Evolutionary conservation across 805 yeast genomes (phyloP), one percentile per base, ranked within the genome.

Genomic region (Myxozyma nipponensis): DNA sequence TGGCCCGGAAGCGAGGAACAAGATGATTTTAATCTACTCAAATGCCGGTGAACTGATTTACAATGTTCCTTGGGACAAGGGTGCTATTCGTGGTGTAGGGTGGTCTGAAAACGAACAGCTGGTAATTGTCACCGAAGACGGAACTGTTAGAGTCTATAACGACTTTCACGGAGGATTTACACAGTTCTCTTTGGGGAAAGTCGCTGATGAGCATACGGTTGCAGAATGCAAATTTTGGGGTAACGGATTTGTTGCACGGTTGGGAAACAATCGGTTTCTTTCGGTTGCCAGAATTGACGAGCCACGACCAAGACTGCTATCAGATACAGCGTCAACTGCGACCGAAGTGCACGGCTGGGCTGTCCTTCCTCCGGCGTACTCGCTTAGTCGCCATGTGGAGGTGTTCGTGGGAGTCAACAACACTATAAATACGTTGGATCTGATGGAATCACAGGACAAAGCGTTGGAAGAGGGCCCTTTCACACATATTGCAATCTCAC

Each of bases 161-260:
- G 89, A 85, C 60, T 79, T 84, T 55, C 77, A 78, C 19, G 85
- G 86, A 2, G 82, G 78, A 40, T 86, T 85, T 63, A 72, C 73
- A 42, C 87, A 82, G 59, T 75, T 72, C 58, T 63, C 66, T 17
- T 53, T 77, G 3, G 70, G 71, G 1, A 56, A 61, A 18, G 67
- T 65, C 3, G 66, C 71, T 0, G 73, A 69, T 35, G 51, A 60
- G 5, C 57, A 53, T 21, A 68, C 67, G 0, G 64, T 76, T 5
- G 46, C 54, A 3, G 72, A 73, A 2, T 69, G 67, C 13, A 63
- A 66, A 45, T 72, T 77, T 43, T 71, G 70, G 67, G 66, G 63
- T 3, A 47, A 64, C 6, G 81, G 76, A 21, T 67, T 83, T 47
- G 73, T 77, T 4, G 71, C 76, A 4, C 59, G 72, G 42, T 60